Evolutionary conservation across 768 basidiomycete species (phyloP).

Genomic region (Boletus speciosus): DNA sequence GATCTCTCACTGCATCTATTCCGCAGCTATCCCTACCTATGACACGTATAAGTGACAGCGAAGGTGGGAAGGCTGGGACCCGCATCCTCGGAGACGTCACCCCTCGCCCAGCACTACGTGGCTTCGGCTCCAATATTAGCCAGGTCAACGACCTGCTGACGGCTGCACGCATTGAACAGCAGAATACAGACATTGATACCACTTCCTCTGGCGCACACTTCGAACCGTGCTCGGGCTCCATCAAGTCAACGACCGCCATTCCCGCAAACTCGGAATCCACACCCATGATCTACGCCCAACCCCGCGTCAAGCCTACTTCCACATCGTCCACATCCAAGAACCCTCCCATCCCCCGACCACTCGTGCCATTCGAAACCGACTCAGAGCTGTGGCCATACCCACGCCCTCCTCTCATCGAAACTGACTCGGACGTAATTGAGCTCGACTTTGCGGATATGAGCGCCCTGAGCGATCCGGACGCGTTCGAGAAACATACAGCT

Average conservation of each 20-base stretch:
- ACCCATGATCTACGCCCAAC: constrained; percentile 15
- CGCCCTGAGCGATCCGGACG: constrained; percentile 63
- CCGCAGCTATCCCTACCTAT: constrained; percentile 31
- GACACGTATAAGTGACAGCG: constrained; percentile 10
- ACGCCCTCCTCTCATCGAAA: constrained; percentile 39
- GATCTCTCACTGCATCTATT: constrained; percentile 41
- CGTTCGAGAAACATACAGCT: constrained; percentile 40
- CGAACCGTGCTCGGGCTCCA: background rate
- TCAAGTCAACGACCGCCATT: background rate
- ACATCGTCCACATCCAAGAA: constrained; percentile 14
- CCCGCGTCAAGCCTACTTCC: constrained; percentile 1
- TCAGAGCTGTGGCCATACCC: constrained; percentile 74
- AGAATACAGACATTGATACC: constrained; percentile 5
- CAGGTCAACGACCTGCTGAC: constrained; percentile 29
- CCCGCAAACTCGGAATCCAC: constrained; percentile 5
- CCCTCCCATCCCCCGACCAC: constrained; percentile 33
- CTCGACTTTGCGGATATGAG: constrained; percentile 74
- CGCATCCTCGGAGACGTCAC: constrained; percentile 52
- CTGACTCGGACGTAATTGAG: constrained; percentile 60
- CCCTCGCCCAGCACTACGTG: constrained; percentile 48
- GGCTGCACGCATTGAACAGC: constrained; percentile 22
- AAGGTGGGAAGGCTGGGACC: constrained; percentile 15
- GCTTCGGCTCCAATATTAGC: constrained; percentile 32
- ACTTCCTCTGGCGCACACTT: constrained; percentile 4
- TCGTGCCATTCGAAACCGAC: constrained; percentile 61